Evolutionary conservation across 768 basidiomycete genomes (phyloP), one percentile per base, ranked within the genome.

Genomic region (Pisolithus albus): DNA sequence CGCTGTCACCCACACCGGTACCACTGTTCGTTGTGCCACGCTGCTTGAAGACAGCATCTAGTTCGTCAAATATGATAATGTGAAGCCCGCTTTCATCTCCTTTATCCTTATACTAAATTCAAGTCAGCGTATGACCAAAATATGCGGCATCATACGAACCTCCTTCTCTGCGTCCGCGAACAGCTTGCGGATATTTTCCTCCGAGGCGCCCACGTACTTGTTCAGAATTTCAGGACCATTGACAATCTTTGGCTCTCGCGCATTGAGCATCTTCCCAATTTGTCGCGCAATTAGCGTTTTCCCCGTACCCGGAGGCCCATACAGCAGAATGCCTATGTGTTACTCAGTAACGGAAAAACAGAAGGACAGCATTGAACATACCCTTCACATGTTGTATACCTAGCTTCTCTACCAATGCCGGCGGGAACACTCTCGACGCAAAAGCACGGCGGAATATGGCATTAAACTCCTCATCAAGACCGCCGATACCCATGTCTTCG

Each of bases 401-500:
- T 15, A 99, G 82, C 71, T 95, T 98, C 61, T 98, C 95, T 5
- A 99, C 93, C 2, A 98, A 79, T 0, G 82, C 92, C 0, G 94
- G 94, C 38, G 96, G 96, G 71, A 98, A 99, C n/a, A 99, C 92
- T 43, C 96, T 91, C 45, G 88, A 92, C 0, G 96, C 94, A 64
- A 99, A 99, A 0, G 96, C 96, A 62, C 96, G 88, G 65, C 96
- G 89, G 76, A 99, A 99, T 63, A 99, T 99, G 40, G 92, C 85
- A 51, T 82, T 82, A 64, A 99, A 99, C 65, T 99, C 96, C 7
- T 82, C 76, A 66, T 99, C 96, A 32, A 99, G 75, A 62, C 96
- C 96, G 62, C 96, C 96, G 61, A 99, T 98, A 16, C 96, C 96
- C 95, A 99, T 98, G 67, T 99, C 96, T 63, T 95, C 90, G 56